Conservation (phyloP, 352 stramenopile genomes). For the Phytophthora pisi region DNA sequence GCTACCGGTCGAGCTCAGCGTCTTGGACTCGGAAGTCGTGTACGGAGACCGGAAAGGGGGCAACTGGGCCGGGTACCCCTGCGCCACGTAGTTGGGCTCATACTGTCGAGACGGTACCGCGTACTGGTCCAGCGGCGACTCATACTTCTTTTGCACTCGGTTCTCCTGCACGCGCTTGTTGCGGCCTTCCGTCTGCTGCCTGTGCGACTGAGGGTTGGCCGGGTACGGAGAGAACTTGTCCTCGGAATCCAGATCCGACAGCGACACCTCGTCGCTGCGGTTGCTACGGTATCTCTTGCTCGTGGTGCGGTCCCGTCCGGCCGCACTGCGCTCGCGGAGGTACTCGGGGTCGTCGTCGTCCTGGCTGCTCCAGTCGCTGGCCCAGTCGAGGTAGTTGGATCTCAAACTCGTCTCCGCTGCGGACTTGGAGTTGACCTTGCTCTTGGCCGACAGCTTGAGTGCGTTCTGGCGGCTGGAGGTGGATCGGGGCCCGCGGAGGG, state of each 20-base stretch:
- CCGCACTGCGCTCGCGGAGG: constrained; percentile 24
- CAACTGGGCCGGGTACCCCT: constrained; percentile 14
- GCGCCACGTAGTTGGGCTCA: constrained; percentile 18
- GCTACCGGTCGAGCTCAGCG: constrained; percentile 25
- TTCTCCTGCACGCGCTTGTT: constrained; percentile 41
- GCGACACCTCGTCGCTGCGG: constrained; percentile 29
- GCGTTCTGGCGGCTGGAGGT: constrained; percentile 28
- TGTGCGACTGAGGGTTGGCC: constrained; percentile 25
- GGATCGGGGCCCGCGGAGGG: constrained; percentile 11
- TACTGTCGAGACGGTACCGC: constrained; percentile 19
- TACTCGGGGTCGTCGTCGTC: constrained; percentile 47
- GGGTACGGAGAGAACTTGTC: constrained; percentile 48
- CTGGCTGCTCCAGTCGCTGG: constrained; percentile 45
- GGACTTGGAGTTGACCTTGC: constrained; percentile 24
- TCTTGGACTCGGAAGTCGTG: constrained; percentile 25
- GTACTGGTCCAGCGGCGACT: constrained; percentile 37
- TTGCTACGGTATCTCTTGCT: constrained; percentile 25
- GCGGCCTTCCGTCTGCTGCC: constrained; percentile 38
- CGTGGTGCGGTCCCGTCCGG: constrained; percentile 12
- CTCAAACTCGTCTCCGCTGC: constrained; percentile 33
- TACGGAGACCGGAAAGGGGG: constrained; percentile 37
- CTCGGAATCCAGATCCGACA: constrained; percentile 38
- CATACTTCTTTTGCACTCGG: constrained; percentile 26
- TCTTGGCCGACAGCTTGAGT: constrained; percentile 23
- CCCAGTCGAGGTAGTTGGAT: constrained; percentile 46